phyloP scores from a whole-genome alignment of 805 yeast species.

The Candida loeiensis region DNA sequence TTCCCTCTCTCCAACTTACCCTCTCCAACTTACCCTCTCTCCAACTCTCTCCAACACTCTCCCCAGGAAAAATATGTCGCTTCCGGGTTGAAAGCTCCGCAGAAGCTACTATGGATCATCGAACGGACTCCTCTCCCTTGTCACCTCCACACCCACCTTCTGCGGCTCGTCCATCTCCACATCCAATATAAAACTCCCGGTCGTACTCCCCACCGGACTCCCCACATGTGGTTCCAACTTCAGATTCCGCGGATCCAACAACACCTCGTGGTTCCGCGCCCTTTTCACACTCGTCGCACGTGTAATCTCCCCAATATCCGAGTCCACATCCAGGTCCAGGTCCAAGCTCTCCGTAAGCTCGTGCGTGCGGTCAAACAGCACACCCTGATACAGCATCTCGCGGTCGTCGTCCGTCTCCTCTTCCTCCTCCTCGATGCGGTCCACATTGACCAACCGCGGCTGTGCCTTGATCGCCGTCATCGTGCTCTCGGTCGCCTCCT shows the following conservation, averaged over 20 bases:
- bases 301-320: conserved; percentile 44
- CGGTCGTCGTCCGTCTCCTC: conserved; percentile 29
- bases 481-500: conserved; percentile 24
- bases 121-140: conserved; percentile 28
- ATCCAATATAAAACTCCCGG: conserved; percentile 25
- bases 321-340: conserved; percentile 38
- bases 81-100: no score
- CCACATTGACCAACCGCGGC: conserved; percentile 65
- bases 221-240: no score
- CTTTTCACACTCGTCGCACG: conserved; percentile 37
- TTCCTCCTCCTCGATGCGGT: conserved; percentile 42
- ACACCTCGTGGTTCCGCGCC: conserved; percentile 3
- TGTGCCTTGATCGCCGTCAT: conserved; percentile 76
- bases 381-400: conserved; percentile 16
- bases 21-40: no score
- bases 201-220: conserved; percentile 7
- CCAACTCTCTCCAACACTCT: neutral
- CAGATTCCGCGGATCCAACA: neutral
- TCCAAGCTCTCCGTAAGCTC: conserved; percentile 23
- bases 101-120: conserved; percentile 19
- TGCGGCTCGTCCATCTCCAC: conserved; percentile 26
- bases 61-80: no score
- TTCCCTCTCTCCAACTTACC: no score
- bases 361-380: conserved; percentile 5
- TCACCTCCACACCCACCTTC: conserved; percentile 10